These are phyloP conservation scores for Clathrospora elynae DNA, from an alignment of 2,329 filamentous ascomycete genomes.

Conservation along the genomic window DNA sequence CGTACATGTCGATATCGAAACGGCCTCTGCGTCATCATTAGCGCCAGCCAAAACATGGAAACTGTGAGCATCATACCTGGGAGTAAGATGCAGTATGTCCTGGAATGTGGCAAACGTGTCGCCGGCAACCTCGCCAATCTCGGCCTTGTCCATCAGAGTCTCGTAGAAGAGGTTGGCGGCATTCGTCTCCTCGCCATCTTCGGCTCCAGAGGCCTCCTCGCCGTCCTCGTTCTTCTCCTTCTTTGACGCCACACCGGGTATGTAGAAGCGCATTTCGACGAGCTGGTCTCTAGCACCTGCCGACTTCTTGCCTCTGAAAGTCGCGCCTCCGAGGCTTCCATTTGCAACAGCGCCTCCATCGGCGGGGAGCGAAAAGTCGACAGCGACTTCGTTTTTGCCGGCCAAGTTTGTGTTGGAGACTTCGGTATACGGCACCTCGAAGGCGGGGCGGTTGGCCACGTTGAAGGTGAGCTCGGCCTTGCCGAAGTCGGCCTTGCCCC, in stretches of 20 bases:
- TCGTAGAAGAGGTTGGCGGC: conserved; percentile 98
- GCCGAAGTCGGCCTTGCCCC: conserved; percentile 96
- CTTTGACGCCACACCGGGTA: conserved; percentile 80
- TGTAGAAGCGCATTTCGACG: conserved; percentile 98
- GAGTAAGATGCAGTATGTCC: conserved; percentile 95
- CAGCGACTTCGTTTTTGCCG: conserved; percentile 95
- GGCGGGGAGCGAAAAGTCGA: conserved; percentile 83
- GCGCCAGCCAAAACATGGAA: conserved; percentile 8
- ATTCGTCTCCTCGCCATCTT: conserved; percentile 78
- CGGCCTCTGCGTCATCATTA: conserved; percentile 72
- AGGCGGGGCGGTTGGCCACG: conserved; percentile 93
- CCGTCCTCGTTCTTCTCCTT: conserved; percentile 73
- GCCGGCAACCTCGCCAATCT: conserved; percentile 98
- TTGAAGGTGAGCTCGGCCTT: conserved; percentile 96
- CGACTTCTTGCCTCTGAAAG: conserved; percentile 82
- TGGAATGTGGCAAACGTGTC: conserved; percentile 97
- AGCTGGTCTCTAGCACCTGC: conserved; percentile 89
- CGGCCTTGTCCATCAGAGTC: conserved; percentile 95
- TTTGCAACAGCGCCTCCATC: conserved; percentile 76
- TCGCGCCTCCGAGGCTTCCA: conserved; percentile 73
- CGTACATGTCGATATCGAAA: conserved; percentile 99
- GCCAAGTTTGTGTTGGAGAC: conserved; percentile 97
- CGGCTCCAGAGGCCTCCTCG: conserved; percentile 63
- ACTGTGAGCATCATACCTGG: conserved; percentile 64
- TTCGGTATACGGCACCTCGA: conserved; percentile 96